phyloP scores from a whole-genome alignment of 2,329 filamentous ascomycete species.

The Calonectria ilicicola region DNA sequence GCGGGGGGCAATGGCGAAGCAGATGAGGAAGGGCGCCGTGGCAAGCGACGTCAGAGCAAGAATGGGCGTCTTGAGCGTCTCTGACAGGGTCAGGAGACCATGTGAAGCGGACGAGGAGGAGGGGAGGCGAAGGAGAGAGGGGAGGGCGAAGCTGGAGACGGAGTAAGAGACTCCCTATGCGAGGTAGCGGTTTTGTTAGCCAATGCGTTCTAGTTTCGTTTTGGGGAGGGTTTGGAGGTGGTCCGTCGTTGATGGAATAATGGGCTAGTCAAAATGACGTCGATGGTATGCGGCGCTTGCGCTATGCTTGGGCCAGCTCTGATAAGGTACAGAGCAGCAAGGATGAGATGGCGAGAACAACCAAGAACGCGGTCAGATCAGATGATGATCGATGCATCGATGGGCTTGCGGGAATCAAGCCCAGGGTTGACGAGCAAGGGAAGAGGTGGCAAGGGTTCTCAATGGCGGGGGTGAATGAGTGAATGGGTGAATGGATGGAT shows the following conservation, averaged over 20 bases:
- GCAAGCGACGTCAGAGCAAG: slow-evolving; percentile 77
- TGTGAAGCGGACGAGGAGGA: slow-evolving; percentile 78
- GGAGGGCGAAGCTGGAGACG: slow-evolving; percentile 81
- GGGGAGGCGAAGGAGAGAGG: slow-evolving; percentile 83
- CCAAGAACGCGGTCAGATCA: background rate
- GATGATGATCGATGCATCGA: background rate
- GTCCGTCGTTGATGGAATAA: background rate
- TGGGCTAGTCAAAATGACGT: slow-evolving; percentile 2
- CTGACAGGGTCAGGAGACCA: slow-evolving; percentile 76
- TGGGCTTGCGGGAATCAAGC: background rate
- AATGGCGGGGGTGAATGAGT: slow-evolving; percentile 2
- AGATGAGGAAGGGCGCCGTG: slow-evolving; percentile 78
- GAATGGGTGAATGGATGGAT: background rate
- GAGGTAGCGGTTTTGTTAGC: slow-evolving; percentile 28
- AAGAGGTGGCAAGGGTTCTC: background rate
- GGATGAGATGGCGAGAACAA: background rate
- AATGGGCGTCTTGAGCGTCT: slow-evolving; percentile 73
- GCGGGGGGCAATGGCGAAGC: slow-evolving; percentile 81
- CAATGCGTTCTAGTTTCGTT: background rate
- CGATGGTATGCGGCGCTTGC: background rate
- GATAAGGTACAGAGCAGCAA: background rate
- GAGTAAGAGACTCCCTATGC: slow-evolving; percentile 88
- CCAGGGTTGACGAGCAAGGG: background rate
- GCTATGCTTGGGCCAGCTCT: background rate
- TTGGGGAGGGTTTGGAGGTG: slow-evolving; percentile 7